Evolutionary conservation across 2,329 filamentous ascomycete species (phyloP).

Genomic region (Monosporascus cannonballus): DNA sequence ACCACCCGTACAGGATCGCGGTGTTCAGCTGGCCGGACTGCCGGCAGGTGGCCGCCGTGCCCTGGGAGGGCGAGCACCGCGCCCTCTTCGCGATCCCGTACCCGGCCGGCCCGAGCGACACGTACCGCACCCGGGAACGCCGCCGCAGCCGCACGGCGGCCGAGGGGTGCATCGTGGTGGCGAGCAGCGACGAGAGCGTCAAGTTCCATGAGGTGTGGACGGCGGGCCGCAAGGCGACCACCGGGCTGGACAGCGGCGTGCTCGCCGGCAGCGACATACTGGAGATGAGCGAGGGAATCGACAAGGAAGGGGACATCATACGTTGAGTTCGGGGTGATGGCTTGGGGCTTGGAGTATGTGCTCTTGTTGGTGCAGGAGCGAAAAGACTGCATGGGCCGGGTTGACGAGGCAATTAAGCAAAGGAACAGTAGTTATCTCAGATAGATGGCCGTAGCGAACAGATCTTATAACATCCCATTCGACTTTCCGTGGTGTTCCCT

Average conservation of each 20-base stretch:
- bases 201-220: slow-evolving; percentile 96
- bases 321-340: slow-evolving; percentile 40
- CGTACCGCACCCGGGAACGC: slow-evolving; percentile 46
- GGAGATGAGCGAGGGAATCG: slow-evolving; percentile 74
- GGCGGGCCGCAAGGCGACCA: slow-evolving; percentile 49
- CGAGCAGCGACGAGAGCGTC: slow-evolving; percentile 84
- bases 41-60: slow-evolving; percentile 75
- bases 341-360: no score
- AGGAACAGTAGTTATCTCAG: no score
- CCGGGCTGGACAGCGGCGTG: slow-evolving; percentile 48
- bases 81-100: slow-evolving; percentile 87
- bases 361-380: no score
- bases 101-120: slow-evolving; percentile 43
- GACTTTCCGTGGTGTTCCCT: no score
- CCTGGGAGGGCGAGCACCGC: slow-evolving; percentile 73
- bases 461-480: no score
- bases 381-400: no score
- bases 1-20: slow-evolving; percentile 82
- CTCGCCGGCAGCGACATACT: slow-evolving; percentile 81
- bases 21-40: slow-evolving; percentile 95
- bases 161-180: slow-evolving; percentile 85
- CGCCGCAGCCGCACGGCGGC: slow-evolving; percentile 45
- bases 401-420: no score
- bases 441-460: no score
- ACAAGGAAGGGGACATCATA: slow-evolving; percentile 66